Evolutionary conservation across 306 rosid genomes (phyloP), one percentile per base, ranked within the genome.

Genomic region (Abrus precatorius): DNA sequence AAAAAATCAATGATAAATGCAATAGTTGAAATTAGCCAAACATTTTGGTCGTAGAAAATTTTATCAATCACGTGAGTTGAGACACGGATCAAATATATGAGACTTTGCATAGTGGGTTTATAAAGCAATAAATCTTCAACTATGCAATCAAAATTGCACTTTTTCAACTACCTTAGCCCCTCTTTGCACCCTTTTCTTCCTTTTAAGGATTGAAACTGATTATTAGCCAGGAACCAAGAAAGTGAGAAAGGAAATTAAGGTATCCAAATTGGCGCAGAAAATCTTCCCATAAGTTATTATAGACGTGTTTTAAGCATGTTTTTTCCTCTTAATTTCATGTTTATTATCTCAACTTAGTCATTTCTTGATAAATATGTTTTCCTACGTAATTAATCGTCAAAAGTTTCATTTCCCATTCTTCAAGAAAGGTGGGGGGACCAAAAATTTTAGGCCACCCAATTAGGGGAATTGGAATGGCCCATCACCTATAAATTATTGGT

Each of bases 391-490:
- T 69, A 69, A 47, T 59, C 9, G 30, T 56, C 9, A 41, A 6
- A 76, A 9, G 73, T 43, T 68, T 63, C 33, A 76, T 71, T 54
- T 69, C 72, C 13, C 63, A 7, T 66, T 38, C 44, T 70, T 10
- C 70, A 75, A 53, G 52, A 62, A 69, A 49, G 57, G 75, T 14
- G 30, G 84, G 84, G 84, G 88, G 83, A 77, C 88, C 85, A 72
- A 76, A 72, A n/a, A 72, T 29, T 72, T 72, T 71, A 77, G 85
- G 83, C 83, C 83, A 72, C 80, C 52, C 74, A 64, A 75, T 79
- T 63, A 72, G 67, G 81, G 74, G 75, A 63, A 77, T 72, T 78
- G 74, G 75, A 63, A 77, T 72, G 72, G 33, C 55, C 64, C 83
- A 81, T 71, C 67, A 41, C 55, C 1, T 5, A 49, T 20, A 69